Percentiles rank a stretch among this genome's conserved stretches.
phyloP scores from a whole-genome alignment of 2,329 filamentous ascomycete species.

The Diplodia scrobiculata region DNA sequence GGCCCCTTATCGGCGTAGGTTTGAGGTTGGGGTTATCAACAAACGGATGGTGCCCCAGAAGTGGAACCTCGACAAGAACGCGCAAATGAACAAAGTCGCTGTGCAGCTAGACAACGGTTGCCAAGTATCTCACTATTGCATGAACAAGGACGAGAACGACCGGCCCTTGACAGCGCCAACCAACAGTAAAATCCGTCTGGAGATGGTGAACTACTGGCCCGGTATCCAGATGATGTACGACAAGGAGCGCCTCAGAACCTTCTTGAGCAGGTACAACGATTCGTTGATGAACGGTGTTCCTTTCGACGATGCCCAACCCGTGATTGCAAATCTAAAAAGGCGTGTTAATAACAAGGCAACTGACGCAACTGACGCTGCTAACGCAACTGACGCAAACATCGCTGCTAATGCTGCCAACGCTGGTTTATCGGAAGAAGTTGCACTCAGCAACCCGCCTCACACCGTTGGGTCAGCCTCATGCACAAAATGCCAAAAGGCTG shows the following conservation, averaged over 20 bases:
- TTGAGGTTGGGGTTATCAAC: background rate
- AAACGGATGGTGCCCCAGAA: background rate
- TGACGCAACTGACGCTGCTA: background rate
- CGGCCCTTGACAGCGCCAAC: background rate
- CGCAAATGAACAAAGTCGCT: background rate
- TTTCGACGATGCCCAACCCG: background rate
- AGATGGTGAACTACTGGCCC: background rate
- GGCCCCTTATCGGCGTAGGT: background rate
- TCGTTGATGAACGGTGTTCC: background rate
- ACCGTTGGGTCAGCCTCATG: no score
- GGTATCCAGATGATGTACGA: background rate
- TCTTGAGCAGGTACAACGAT: background rate
- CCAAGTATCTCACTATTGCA: no score
- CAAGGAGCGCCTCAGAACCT: background rate
- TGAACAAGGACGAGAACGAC: no score
- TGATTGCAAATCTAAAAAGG: background rate
- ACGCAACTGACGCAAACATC: no score
- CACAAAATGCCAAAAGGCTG: no score
- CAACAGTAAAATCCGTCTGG: background rate
- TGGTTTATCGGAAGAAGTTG: background rate
- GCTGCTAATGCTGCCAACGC: no score
- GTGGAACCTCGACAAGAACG: background rate
- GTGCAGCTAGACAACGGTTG: background rate
- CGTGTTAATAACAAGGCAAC: background rate
- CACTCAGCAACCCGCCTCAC: background rate